These are phyloP conservation scores for Luzula sylvatica DNA, from an alignment of 176 grass and related monocot species.

Conservation along the genomic window DNA sequence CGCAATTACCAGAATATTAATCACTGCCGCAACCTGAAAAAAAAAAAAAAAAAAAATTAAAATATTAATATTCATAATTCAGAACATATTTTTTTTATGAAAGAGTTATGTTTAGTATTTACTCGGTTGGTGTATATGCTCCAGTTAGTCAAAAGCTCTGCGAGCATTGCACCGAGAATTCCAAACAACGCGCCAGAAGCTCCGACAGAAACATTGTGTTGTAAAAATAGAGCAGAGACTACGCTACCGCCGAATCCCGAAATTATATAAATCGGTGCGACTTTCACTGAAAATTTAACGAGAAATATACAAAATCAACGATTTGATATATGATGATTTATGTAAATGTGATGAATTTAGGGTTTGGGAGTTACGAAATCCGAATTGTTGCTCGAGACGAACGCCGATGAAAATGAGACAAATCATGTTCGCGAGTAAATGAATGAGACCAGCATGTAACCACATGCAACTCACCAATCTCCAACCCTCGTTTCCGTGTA, in stretches of 20 bases:
- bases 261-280: constrained; percentile 63
- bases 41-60: background rate
- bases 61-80: background rate
- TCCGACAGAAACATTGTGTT: constrained; percentile 59
- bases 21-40: constrained; percentile 36
- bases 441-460: constrained; percentile 80
- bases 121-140: constrained; percentile 66
- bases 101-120: background rate
- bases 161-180: constrained; percentile 76
- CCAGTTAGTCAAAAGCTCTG: constrained; percentile 89
- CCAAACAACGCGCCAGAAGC: constrained; percentile 84
- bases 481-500: constrained; percentile 53
- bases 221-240: constrained; percentile 70
- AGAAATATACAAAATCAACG: background rate
- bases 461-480: constrained; percentile 60
- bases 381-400: constrained; percentile 86
- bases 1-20: constrained; percentile 61
- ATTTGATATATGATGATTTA: background rate
- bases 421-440: constrained; percentile 72
- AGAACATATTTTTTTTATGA: too few relatives aligned
- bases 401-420: constrained; percentile 69
- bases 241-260: constrained; percentile 79
- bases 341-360: background rate
- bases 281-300: constrained; percentile 30
- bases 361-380: constrained; percentile 52